phyloP scores from a whole-genome alignment of 148 eudicot species.

The Rhododendron simsii region DNA sequence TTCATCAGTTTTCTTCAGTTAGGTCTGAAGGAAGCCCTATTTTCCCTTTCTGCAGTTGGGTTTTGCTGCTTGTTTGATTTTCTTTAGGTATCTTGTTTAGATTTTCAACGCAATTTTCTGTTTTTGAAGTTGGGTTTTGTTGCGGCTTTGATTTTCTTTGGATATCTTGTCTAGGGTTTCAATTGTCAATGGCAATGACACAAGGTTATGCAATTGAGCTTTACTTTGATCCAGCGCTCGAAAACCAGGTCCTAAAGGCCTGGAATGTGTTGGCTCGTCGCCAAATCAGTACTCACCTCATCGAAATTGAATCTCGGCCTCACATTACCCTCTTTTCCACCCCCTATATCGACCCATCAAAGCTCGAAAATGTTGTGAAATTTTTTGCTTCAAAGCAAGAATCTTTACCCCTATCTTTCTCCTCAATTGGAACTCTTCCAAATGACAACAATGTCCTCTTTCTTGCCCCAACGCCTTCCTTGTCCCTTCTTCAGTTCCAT shows the following conservation, averaged over 20 bases:
- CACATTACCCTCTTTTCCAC: slow-evolving; percentile 77
- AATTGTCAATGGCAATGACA: slow-evolving; percentile 38
- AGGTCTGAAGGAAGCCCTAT: not conserved
- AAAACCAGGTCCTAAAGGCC: slow-evolving; percentile 85
- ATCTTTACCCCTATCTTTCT: slow-evolving; percentile 57
- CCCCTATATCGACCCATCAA: slow-evolving; percentile 46
- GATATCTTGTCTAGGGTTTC: not conserved
- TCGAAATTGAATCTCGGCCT: slow-evolving; percentile 86
- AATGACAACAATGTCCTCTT: slow-evolving; percentile 55
- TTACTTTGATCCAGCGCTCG: slow-evolving; percentile 85
- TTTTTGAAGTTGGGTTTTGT: not conserved
- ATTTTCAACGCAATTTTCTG: not conserved
- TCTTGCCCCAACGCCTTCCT: slow-evolving; percentile 72
- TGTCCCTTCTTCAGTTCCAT: slow-evolving; percentile 64
- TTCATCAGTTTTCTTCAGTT: not conserved
- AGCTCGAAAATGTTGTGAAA: slow-evolving; percentile 58
- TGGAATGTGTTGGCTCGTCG: slow-evolving; percentile 86
- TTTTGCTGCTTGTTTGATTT: not conserved
- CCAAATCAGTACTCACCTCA: slow-evolving; percentile 85
- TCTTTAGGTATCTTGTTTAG: not conserved
- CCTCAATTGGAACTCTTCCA: slow-evolving; percentile 73
- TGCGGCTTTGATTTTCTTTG: not conserved
- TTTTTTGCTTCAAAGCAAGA: slow-evolving; percentile 59
- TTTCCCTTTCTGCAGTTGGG: not conserved
- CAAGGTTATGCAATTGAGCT: slow-evolving; percentile 83